phyloP scores from a whole-genome alignment of 129 eudicot species.

The Logfia minima region DNA sequence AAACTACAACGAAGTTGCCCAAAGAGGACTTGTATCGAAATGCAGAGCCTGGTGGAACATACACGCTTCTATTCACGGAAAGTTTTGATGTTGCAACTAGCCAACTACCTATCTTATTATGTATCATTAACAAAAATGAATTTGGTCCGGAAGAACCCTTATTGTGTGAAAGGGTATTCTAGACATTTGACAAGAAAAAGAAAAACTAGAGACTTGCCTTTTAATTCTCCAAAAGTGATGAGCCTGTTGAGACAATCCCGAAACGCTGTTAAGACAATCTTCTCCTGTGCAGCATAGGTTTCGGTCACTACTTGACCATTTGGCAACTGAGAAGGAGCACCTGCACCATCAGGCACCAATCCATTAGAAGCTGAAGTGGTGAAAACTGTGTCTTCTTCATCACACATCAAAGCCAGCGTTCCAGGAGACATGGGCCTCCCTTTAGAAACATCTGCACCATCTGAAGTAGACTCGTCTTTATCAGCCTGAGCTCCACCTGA shows the following conservation, averaged over 20 bases:
- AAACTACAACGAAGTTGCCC: no score
- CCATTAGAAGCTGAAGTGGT: conserved; percentile 32
- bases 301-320: conserved; percentile 29
- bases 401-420: conserved; percentile 78
- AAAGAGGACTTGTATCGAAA: no score
- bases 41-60: no score
- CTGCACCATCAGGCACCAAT: conserved; percentile 15
- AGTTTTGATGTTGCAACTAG: no score
- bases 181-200: not conserved
- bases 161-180: no score
- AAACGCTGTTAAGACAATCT: conserved; percentile 54
- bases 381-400: conserved; percentile 56
- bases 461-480: conserved; percentile 16
- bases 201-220: conserved; percentile 28
- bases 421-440: conserved; percentile 71
- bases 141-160: no score
- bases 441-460: conserved; percentile 30
- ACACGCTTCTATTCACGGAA: no score
- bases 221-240: conserved; percentile 48
- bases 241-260: conserved; percentile 61
- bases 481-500: conserved; percentile 19
- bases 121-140: no score
- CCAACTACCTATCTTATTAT: no score
- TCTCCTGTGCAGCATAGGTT: conserved; percentile 67
- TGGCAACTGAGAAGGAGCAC: conserved; percentile 22